Base-by-base conservation (phyloP, 331 rosid genomes). In the Saraca asoca region DNA sequence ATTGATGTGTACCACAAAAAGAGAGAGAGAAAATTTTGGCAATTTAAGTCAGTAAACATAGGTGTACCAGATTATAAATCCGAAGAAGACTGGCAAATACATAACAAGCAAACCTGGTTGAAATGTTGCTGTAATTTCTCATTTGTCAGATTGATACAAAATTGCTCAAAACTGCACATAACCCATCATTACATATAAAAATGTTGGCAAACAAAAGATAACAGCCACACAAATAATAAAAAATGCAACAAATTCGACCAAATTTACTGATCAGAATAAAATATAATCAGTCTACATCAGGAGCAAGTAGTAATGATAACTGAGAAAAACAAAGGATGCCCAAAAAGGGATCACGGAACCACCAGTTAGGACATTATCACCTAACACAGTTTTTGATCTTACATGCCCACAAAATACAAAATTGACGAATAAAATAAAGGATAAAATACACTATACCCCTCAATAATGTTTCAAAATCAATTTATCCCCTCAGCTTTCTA, bases 121-220 rank as follows among this genome's bases (percentile, higher is more conserved):
- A 91, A 91, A 82, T 91, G 97, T 77, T 91, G 97, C 79, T 91
- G 97, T 72, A 91, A 74, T 80, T 91, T 91, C 82, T 91, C 97
- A 85, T 91, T 91, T 34, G 97, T 91, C 85, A 91, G 83, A 77
- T 91, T 91, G 81, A 91, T 91, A 71, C 97, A 91, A 74, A 91
- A 91, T 82, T 91, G 97, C 77, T 91, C 97, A 54, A 91, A 91
- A 76, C 97, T 91, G 97, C 87, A 75, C 17, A 50, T 4, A 55
- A 77, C 13, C 65, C 16, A 38, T 69, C 20, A 67, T 35, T 15
- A 53, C 7, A 69, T 19, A 43, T n/a, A 10, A 5, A 49, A 69
- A 24, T 1, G 66, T 68, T 50, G 42, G 50, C 52, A 78, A 64
- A 42, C 52, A 42, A 42, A 73, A 71, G 39, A 41, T 39, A 7